Base-by-base conservation (phyloP, 192 early-diverging fungal genomes). In the Dissophora globulifera region DNA sequence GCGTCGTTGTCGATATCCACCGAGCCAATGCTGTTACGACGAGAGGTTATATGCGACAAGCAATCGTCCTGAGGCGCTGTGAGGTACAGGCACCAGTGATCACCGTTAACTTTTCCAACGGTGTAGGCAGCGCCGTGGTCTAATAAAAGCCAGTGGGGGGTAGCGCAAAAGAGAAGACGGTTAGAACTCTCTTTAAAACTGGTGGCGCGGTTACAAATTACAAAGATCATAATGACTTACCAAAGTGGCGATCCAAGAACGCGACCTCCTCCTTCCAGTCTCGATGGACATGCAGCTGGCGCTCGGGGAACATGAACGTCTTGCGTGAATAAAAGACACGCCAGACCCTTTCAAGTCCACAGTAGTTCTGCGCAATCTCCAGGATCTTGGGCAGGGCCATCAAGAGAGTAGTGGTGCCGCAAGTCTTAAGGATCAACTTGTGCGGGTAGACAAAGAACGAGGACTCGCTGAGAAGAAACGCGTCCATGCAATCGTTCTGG, bases 381-480 rank as follows among this genome's bases (percentile, higher is more conserved):
- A 99, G 74, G 46, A 99, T 92, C 51, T 88, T 82, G 38, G 94
- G 93, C 50, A 99, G 74, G 31, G 97, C 93, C 63, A 92, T 85
- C 75, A 99, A 79, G 26, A 99, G 82, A 11, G 94, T 96, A 19
- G 97, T 99, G 12, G 97, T 97, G 19, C 97, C 97, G 81, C 97
- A 99, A 13, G 97, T 99, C 85, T 99, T 99, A 58, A 99, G 83
- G 48, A 99, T 93, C 31, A 99, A 62, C 63, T 94, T 93, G 85
- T 97, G 91, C n/a, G 91, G 88, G 76, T 95, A 97, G 17, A 99
- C 94, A 81, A 99, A 99, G 89, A 99, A 93, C 46, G 95, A 96
- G 16, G 94, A 96, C 84, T 99, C 97, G 81, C 94, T 96, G 58
- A 99, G 85, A 47, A 99, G 84, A 81, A 95, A 99, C 11, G 96